Evolutionary conservation across 2,329 filamentous ascomycete species (phyloP).

Genomic region (Exophiala aquamarina): DNA sequence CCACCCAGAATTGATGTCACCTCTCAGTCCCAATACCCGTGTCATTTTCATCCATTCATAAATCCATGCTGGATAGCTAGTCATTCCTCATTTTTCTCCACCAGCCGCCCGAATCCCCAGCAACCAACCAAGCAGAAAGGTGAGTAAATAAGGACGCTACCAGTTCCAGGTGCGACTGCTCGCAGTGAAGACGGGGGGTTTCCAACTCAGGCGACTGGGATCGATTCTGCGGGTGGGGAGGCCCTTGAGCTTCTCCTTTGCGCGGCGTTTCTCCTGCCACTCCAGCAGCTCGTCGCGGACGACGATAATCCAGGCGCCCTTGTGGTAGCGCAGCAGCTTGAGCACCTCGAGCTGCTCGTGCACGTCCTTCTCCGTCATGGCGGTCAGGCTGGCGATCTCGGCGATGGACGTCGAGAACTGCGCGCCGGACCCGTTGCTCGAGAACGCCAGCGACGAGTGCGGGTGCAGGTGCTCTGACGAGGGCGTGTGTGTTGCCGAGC

Average conservation of each 20-base stretch:
- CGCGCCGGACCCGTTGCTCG: constrained; percentile 7
- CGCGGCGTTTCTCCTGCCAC: constrained; percentile 67
- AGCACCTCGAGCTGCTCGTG: constrained; percentile 91
- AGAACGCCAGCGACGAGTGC: constrained; percentile 19
- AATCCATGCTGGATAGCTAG: too few relatives aligned
- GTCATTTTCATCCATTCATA: not conserved
- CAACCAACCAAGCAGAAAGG: too few relatives aligned
- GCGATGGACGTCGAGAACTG: constrained; percentile 70
- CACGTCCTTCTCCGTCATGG: constrained; percentile 98
- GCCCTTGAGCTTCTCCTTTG: constrained; percentile 73
- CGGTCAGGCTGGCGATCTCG: constrained; percentile 71
- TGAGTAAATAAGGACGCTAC: too few relatives aligned
- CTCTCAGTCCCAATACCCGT: not conserved
- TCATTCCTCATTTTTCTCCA: too few relatives aligned
- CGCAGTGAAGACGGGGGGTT: constrained; percentile 90
- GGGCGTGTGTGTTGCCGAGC: constrained; percentile 24
- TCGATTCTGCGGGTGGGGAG: constrained; percentile 77
- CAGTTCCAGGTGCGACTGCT: constrained; percentile 93
- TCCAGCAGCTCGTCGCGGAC: constrained; percentile 79
- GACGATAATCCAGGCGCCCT: constrained; percentile 95
- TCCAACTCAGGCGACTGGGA: constrained; percentile 81
- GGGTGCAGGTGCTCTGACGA: constrained; percentile 26
- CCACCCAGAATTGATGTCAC: too few relatives aligned
- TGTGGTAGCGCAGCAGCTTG: constrained; percentile 94
- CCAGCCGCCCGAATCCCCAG: too few relatives aligned